Conservation (phyloP, 805 yeast genomes). For the Alloascoidea africana region DNA sequence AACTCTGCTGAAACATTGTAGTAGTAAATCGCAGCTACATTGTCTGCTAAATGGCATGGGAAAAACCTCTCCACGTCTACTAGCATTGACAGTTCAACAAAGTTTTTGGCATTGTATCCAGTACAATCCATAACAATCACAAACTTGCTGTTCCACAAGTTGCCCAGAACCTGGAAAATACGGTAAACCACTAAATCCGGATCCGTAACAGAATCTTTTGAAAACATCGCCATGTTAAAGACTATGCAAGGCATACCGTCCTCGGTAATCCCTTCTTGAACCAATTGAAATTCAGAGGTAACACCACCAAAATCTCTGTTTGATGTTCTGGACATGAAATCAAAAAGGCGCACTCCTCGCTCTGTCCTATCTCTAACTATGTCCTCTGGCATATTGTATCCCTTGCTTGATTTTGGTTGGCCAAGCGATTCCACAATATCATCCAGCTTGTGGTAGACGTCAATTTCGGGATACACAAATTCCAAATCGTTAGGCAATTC, state of each 20-base stretch:
- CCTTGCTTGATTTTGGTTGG: background rate
- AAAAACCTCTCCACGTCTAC: conserved; percentile 29
- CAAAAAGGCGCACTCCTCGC: conserved; percentile 30
- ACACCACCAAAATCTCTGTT: conserved; percentile 31
- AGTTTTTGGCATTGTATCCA: conserved; percentile 24
- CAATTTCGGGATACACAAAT: background rate
- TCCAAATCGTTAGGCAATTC: background rate
- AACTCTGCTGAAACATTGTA: conserved; percentile 21
- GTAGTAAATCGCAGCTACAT: conserved; percentile 39
- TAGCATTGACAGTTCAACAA: conserved; percentile 18
- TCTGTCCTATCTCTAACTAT: too few species aligned
- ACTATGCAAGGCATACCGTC: conserved; percentile 65
- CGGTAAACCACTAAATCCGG: conserved; percentile 41
- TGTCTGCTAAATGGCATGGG: conserved; percentile 21
- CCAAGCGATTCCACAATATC: background rate
- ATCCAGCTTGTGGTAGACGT: too few species aligned
- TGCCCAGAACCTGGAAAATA: conserved; percentile 47
- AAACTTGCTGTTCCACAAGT: conserved; percentile 57
- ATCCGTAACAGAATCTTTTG: conserved; percentile 19
- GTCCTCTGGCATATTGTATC: background rate
- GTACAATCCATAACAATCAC: conserved; percentile 58
- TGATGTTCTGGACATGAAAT: conserved; percentile 59
- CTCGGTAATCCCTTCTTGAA: conserved; percentile 48
- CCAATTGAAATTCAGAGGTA: conserved; percentile 28
- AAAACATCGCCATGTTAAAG: conserved; percentile 23